phyloP scores from a whole-genome alignment of 306 rosid genomes.

The Lathyrus tuberosus region DNA sequence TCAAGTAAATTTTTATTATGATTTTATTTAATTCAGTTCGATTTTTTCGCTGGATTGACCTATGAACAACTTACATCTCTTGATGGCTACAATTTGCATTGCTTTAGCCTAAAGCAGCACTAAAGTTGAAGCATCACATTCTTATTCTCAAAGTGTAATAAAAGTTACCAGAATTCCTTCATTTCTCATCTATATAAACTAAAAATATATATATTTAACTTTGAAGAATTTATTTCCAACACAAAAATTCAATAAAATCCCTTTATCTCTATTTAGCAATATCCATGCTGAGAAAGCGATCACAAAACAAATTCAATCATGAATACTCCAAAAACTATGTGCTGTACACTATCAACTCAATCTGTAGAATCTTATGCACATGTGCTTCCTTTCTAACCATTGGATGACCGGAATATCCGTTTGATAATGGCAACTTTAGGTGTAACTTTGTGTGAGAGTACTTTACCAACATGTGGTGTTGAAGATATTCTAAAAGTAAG shows the following conservation, averaged over 20 bases:
- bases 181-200: too few species aligned
- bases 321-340: conserved; percentile 11
- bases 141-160: background rate
- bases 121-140: conserved; percentile 5
- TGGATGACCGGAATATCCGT: conserved; percentile 55
- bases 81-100: conserved; percentile 23
- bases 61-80: too few species aligned
- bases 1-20: too few species aligned
- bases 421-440: conserved; percentile 57
- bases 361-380: conserved; percentile 32
- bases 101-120: conserved; percentile 6
- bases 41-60: too few species aligned
- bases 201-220: background rate
- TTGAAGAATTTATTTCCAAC: background rate
- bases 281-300: conserved; percentile 2
- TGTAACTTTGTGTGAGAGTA: conserved; percentile 42
- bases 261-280: background rate
- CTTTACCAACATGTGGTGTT: conserved; percentile 49
- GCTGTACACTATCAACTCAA: conserved; percentile 41
- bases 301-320: conserved; percentile 32
- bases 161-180: background rate
- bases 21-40: too few species aligned
- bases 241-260: conserved; percentile 22
- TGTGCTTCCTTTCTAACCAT: conserved; percentile 28
- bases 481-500: conserved; percentile 63